These are phyloP conservation scores for Cutaneotrichosporon daszewskae DNA, from an alignment of 1,284 basidiomycete species.

Conservation along the genomic window DNA sequence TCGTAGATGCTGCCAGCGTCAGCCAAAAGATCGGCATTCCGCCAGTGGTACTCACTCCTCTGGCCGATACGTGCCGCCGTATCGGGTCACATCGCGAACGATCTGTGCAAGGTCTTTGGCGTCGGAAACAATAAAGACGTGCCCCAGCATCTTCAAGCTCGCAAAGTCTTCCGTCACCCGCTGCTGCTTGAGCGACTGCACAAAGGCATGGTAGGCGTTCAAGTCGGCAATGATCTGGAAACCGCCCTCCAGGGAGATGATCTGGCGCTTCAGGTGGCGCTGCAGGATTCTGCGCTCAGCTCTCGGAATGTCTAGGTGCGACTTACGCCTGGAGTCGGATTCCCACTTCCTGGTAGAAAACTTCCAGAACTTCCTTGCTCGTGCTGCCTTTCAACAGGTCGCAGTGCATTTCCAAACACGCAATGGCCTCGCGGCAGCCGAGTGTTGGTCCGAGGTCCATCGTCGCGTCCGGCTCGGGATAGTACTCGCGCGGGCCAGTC, in stretches of 20 bases:
- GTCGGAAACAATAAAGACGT: constrained; percentile 78
- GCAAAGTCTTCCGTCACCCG: constrained; percentile 78
- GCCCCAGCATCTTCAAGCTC: constrained; percentile 91
- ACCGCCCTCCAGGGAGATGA: constrained; percentile 86
- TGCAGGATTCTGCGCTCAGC: constrained; percentile 66
- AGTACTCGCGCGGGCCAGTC: constrained; percentile 83
- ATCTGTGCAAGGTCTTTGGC: constrained; percentile 92
- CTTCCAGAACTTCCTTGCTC: constrained; percentile 90
- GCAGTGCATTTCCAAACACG: constrained; percentile 82
- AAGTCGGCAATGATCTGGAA: constrained; percentile 95
- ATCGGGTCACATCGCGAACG: constrained; percentile 85
- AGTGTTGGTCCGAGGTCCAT: constrained; percentile 76
- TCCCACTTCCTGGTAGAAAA: constrained; percentile 96
- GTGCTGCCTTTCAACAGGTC: constrained; percentile 85
- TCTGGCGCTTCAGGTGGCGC: constrained; percentile 93
- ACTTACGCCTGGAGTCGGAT: constrained; percentile 80
- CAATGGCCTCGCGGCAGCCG: constrained; percentile 79
- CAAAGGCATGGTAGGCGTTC: constrained; percentile 85
- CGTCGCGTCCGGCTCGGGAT: constrained; percentile 68
- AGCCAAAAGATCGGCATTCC: neutral
- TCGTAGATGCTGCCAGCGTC: constrained; percentile 68
- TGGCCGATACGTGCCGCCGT: constrained; percentile 84
- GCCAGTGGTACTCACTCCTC: constrained; percentile 72
- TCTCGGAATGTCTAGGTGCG: neutral
- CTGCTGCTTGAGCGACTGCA: constrained; percentile 64